A percentile compares a stretch with the other conserved stretches of the same genome.
Conservation (phyloP, 257 asterid species). For the Solanum dulcamara region DNA sequence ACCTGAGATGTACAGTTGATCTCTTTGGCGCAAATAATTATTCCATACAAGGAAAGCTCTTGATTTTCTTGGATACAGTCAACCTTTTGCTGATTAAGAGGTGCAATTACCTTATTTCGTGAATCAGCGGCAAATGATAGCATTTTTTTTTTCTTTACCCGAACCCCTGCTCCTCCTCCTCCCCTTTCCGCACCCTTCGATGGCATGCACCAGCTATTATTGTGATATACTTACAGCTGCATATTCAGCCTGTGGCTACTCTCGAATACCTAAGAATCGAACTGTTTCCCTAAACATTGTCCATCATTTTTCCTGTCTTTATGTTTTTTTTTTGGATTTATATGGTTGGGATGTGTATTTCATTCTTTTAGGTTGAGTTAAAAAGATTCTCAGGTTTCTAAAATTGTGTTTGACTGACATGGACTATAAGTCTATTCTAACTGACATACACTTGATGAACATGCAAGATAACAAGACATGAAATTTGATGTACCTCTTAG, state of each 20-base stretch:
- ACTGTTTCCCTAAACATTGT: not conserved
- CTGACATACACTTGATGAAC: not conserved
- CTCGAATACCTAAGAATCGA: not conserved
- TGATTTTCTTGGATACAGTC: not conserved
- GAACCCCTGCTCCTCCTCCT: not conserved
- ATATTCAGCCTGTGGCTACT: not conserved
- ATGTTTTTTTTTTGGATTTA: not conserved
- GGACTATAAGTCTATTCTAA: not conserved
- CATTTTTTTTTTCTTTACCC: not conserved
- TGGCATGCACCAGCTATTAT: not conserved
- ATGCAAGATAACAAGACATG: not conserved
- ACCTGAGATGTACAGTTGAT: conserved; percentile 59
- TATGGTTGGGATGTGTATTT: not conserved
- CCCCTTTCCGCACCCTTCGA: not conserved
- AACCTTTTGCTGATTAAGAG: not conserved
- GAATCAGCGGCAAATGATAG: not conserved
- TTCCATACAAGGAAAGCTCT: not conserved
- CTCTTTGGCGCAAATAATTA: not conserved
- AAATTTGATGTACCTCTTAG: not conserved
- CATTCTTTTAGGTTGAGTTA: not conserved
- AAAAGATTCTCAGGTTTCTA: not conserved
- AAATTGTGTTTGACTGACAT: not conserved
- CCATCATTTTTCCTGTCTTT: not conserved
- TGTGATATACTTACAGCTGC: not conserved
- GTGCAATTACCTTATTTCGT: not conserved